phyloP scores from a whole-genome alignment of 1,284 basidiomycete species.

The Apiotrichum brassicae region DNA sequence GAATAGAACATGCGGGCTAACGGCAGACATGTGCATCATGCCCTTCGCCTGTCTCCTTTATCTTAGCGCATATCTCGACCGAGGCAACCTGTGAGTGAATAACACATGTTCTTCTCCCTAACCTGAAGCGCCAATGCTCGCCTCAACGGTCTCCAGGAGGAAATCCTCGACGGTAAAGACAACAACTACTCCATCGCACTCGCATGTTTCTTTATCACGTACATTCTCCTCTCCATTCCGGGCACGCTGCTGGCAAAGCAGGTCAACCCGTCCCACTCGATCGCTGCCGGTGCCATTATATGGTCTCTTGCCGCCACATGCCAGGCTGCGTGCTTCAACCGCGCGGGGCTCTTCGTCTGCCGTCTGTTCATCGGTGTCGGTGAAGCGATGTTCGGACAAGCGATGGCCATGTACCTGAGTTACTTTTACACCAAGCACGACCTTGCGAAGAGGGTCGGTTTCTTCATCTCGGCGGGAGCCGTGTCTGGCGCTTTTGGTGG shows the following conservation, averaged over 20 bases:
- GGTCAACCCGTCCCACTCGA: constrained; percentile 42
- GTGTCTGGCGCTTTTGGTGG: constrained; percentile 45
- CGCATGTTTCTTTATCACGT: constrained; percentile 45
- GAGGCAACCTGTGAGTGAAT: constrained; percentile 37
- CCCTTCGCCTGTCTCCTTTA: constrained; percentile 48
- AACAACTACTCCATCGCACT: constrained; percentile 46
- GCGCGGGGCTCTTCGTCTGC: constrained; percentile 42
- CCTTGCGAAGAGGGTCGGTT: constrained; percentile 46
- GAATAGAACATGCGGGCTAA: too few relatives aligned
- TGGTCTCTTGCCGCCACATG: constrained; percentile 48
- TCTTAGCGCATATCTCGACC: constrained; percentile 48
- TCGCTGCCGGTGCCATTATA: constrained; percentile 44
- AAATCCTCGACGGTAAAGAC: constrained; percentile 36
- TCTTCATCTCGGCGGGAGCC: constrained; percentile 49
- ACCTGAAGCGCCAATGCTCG: constrained; percentile 35
- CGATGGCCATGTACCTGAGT: constrained; percentile 35
- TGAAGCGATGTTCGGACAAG: constrained; percentile 41
- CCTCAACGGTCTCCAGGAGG: constrained; percentile 40
- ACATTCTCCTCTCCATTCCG: constrained; percentile 42
- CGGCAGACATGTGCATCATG: constrained; percentile 14
- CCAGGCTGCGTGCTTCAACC: constrained; percentile 41
- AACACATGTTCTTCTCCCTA: constrained; percentile 3
- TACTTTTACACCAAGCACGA: constrained; percentile 48
- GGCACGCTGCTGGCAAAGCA: constrained; percentile 41
- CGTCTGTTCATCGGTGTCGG: constrained; percentile 48